Percentiles rank a stretch among this genome's conserved stretches.
These are phyloP conservation scores for Babesia caballi DNA, from an alignment of 169 alveolate species.

Conservation along the genomic window DNA sequence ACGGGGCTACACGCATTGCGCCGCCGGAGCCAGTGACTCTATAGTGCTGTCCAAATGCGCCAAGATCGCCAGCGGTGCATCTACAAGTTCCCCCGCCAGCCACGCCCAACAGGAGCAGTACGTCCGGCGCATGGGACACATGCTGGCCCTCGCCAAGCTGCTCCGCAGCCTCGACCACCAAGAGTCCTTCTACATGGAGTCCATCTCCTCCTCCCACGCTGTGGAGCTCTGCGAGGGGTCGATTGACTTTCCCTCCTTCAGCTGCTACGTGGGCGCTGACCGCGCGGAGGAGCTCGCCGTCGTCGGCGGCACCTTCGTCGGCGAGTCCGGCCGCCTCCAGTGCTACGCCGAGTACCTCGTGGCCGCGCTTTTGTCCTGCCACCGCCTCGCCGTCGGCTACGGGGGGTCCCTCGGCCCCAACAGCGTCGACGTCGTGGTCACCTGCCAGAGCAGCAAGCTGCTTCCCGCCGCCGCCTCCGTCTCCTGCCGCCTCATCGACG, in stretches of 20 bases:
- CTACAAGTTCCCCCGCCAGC: not conserved
- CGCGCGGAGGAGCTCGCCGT: constrained; percentile 3
- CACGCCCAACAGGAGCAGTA: constrained; percentile 21
- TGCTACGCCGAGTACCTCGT: constrained; percentile 19
- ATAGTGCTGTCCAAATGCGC: not conserved
- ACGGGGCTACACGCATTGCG: too few relatives aligned
- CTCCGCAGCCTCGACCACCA: not conserved
- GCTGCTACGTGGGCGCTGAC: constrained; percentile 15
- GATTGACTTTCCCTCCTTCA: constrained; percentile 39
- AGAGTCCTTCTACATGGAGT: constrained; percentile 29
- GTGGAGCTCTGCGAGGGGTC: constrained; percentile 26
- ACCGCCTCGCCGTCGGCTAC: not conserved
- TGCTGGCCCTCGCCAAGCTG: constrained; percentile 27
- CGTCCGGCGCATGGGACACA: constrained; percentile 16
- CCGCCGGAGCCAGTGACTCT: not conserved
- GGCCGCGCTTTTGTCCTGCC: not conserved
- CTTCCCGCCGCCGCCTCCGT: constrained; percentile 52
- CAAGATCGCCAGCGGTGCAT: not conserved
- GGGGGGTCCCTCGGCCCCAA: not conserved
- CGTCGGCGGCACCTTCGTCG: constrained; percentile 45
- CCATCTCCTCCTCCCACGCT: constrained; percentile 4
- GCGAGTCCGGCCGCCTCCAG: not conserved
- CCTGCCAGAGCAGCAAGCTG: constrained; percentile 38
- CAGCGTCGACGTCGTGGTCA: constrained; percentile 44
- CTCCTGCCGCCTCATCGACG: constrained; percentile 42